phyloP scores from a whole-genome alignment of 805 yeast genomes.

The Schwanniomyces sp. region DNA sequence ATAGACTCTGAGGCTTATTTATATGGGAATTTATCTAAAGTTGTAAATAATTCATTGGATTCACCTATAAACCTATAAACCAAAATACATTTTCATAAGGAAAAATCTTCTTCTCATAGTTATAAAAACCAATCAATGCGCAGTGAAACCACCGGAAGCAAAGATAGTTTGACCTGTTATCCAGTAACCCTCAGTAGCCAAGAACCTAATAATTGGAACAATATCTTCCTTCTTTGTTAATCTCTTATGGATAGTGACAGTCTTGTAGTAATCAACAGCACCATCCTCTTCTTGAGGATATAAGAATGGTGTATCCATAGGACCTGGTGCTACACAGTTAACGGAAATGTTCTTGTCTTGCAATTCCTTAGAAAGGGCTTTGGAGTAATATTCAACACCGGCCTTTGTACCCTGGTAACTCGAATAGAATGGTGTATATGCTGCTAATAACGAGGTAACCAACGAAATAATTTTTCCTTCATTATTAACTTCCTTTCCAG shows the following conservation, averaged over 20 bases:
- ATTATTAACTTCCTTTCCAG: conserved; percentile 49
- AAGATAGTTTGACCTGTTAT: conserved; percentile 68
- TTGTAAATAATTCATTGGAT: no score
- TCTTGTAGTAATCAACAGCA: conserved; percentile 54
- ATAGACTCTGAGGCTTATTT: no score
- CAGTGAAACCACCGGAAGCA: conserved; percentile 66
- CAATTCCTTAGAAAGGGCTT: conserved; percentile 56
- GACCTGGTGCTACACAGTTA: conserved; percentile 63
- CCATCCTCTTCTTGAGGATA: conserved; percentile 58
- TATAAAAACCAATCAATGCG: conserved; percentile 35
- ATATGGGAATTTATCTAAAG: no score
- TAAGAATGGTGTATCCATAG: conserved; percentile 67
- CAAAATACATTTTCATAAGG: not conserved
- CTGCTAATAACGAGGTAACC: conserved; percentile 67
- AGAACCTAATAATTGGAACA: conserved; percentile 60
- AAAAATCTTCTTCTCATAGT: not conserved
- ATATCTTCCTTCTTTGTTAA: conserved; percentile 60
- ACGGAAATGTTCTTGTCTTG: conserved; percentile 46
- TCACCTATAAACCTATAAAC: not conserved
- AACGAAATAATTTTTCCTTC: conserved; percentile 56
- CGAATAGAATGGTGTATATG: conserved; percentile 55
- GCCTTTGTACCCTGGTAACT: conserved; percentile 59
- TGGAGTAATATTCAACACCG: conserved; percentile 53
- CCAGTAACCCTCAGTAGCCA: conserved; percentile 68
- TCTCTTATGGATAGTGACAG: conserved; percentile 48